Percentiles rank a stretch among this genome's conserved stretches.
phyloP scores from a whole-genome alignment of 1,139 yeast species.

The Tardiomyces blankii region DNA sequence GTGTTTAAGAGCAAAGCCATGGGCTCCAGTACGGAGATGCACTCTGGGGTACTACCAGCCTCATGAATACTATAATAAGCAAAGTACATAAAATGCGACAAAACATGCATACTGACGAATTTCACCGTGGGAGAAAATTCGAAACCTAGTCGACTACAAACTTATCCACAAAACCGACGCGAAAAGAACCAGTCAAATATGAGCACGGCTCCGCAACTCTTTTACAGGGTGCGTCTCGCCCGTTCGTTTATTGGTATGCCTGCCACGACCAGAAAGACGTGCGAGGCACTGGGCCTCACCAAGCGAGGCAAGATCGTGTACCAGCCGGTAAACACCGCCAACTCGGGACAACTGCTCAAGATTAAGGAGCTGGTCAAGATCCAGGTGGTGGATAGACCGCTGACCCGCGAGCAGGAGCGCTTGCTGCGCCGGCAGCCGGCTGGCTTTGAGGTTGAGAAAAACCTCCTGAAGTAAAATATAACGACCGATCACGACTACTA shows the following conservation, averaged over 20 bases:
- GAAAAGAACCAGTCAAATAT: background rate
- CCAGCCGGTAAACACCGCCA: slow-evolving; percentile 61
- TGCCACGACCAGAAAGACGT: slow-evolving; percentile 49
- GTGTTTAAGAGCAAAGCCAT: too few relatives aligned
- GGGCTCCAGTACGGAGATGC: too few relatives aligned
- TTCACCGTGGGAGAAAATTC: too few relatives aligned
- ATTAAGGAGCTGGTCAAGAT: slow-evolving; percentile 87
- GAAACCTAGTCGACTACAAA: too few relatives aligned
- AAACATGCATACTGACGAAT: too few relatives aligned
- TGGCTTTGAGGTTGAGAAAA: slow-evolving; percentile 9
- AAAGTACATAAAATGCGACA: too few relatives aligned
- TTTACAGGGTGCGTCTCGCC: slow-evolving; percentile 50
- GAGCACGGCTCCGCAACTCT: slow-evolving; percentile 6
- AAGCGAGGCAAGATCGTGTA: slow-evolving; percentile 67
- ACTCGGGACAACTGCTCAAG: slow-evolving; percentile 75
- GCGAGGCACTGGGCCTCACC: slow-evolving; percentile 62
- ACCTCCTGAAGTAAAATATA: background rate
- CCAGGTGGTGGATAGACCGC: slow-evolving; percentile 48
- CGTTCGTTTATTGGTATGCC: slow-evolving; percentile 86
- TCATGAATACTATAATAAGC: too few relatives aligned
- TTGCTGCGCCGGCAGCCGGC: slow-evolving; percentile 19
- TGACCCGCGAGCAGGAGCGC: slow-evolving; percentile 22
- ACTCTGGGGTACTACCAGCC: too few relatives aligned
- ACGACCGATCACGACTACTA: background rate
- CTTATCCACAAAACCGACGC: too few relatives aligned